Conservation (phyloP, 2,329 filamentous ascomycete species). For the Trichoderma sp. region DNA sequence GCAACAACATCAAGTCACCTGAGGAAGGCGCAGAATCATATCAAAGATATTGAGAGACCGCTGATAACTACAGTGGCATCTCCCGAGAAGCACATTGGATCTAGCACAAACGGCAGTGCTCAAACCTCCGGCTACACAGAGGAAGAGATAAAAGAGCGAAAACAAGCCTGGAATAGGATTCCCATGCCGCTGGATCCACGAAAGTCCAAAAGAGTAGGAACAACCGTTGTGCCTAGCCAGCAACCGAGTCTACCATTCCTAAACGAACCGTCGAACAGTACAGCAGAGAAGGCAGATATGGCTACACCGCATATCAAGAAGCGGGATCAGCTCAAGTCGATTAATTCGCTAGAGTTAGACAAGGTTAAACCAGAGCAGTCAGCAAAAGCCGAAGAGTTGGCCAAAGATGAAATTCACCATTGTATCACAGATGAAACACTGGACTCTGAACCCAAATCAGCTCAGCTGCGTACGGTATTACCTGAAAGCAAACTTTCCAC, state of each 20-base stretch:
- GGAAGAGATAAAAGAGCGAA: constrained; percentile 40
- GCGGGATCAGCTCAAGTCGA: not conserved
- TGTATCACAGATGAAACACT: not conserved
- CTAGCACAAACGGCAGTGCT: not conserved
- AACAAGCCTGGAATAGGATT: constrained; percentile 42
- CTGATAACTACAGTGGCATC: not conserved
- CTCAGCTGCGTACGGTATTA: not conserved
- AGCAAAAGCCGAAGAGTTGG: not conserved
- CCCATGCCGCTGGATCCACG: constrained; percentile 40
- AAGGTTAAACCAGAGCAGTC: not conserved
- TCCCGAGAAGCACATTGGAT: not conserved
- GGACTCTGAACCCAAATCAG: not conserved
- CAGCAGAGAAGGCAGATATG: not conserved
- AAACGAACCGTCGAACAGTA: not conserved
- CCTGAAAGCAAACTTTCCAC: not conserved
- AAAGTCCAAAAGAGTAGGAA: constrained; percentile 28
- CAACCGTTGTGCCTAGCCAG: not conserved
- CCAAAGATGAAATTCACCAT: not conserved
- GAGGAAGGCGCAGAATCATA: not conserved
- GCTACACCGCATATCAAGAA: not conserved
- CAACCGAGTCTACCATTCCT: not conserved
- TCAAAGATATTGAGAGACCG: not conserved
- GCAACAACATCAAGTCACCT: not conserved
- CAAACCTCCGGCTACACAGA: constrained; percentile 37
- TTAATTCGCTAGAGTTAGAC: not conserved